Evolutionary conservation across 2,329 filamentous ascomycete genomes (phyloP), one percentile per base, ranked within the genome.

Genomic region (Botryotinia globosa): DNA sequence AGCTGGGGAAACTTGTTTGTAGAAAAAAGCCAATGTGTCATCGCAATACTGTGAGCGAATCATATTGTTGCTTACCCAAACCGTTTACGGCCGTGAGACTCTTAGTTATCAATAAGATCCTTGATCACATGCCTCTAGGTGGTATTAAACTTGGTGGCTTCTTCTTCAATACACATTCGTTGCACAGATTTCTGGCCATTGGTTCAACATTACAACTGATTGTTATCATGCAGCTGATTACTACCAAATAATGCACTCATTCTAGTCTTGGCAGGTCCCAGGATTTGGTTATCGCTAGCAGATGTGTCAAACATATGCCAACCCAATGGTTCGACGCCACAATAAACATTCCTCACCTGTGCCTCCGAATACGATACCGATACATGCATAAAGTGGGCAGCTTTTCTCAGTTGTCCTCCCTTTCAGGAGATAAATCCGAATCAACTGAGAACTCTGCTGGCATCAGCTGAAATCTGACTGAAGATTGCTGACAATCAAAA

Each of bases 381-480:
- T 5, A 8, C 12, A 34, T 45, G 42, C n/a, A 34, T 34, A 34
- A 29, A 3, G 48, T 45, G 29, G 6, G 51, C n/a, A 29, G n/a
- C n/a, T 18, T 74, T 5, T 32, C 58, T 42, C 51, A 68, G n/a
- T 3, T 64, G 18, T 44, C 62, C 18, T 32, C 18, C 62, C 29
- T 45, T 12, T 32, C 29, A 25, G 68, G 65, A 73, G 29, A 56
- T 74, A 22, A 63, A 73, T 68, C 45, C 71, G 39, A 29, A 12
- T 25, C 22, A 16, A 10, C 39, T 6, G 8, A 39, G 42, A 42
- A 32, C 12, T n/a, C 18, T 32, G 61, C 74, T 75, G 25, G 75
- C 72, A n/a, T 77, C 77, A 1, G 77, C 78, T 69, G 70, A 66
- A 20, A 64, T 61, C n/a, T 79, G 77, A 7, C 72, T 77, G 29